Percentiles rank a stretch among this genome's conserved stretches.
Evolutionary conservation across 768 basidiomycete species (phyloP).

Genomic region (Austroboletus eburneus): DNA sequence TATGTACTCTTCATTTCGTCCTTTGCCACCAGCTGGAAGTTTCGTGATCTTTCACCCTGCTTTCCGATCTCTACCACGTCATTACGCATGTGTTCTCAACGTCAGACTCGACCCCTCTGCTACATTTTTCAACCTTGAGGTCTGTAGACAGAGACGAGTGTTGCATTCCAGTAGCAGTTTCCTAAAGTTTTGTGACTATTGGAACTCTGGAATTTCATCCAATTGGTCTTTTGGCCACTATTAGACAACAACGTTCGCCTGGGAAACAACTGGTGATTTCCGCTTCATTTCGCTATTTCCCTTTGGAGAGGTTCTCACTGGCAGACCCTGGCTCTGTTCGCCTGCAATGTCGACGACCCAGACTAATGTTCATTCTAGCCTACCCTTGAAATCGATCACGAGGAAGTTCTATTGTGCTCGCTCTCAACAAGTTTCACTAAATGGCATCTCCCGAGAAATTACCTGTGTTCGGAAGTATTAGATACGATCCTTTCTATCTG

Average conservation of each 20-base stretch:
- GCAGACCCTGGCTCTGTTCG: too few relatives aligned
- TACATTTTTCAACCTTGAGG: neutral
- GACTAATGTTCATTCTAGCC: too few relatives aligned
- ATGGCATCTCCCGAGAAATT: neutral
- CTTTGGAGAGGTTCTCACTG: conserved; percentile 8
- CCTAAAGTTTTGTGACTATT: too few relatives aligned
- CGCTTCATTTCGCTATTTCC: conserved; percentile 3
- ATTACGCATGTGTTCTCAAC: conserved; percentile 4
- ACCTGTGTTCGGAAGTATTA: neutral
- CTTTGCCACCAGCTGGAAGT: too few relatives aligned
- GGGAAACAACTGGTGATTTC: neutral
- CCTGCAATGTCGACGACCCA: too few relatives aligned
- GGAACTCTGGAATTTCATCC: too few relatives aligned
- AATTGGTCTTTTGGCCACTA: too few relatives aligned
- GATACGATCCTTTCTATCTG: neutral
- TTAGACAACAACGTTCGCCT: too few relatives aligned
- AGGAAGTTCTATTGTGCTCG: conserved; percentile 21
- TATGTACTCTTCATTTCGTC: too few relatives aligned
- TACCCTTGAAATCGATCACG: conserved; percentile 7
- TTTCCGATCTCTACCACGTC: conserved; percentile 19
- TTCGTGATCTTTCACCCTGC: conserved; percentile 4
- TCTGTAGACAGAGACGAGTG: neutral
- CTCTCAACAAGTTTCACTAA: conserved; percentile 2
- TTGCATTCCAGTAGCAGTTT: too few relatives aligned
- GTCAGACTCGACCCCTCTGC: too few relatives aligned